Conservation (phyloP, 2,329 filamentous ascomycete genomes). For the Colletotrichum coccodes region DNA sequence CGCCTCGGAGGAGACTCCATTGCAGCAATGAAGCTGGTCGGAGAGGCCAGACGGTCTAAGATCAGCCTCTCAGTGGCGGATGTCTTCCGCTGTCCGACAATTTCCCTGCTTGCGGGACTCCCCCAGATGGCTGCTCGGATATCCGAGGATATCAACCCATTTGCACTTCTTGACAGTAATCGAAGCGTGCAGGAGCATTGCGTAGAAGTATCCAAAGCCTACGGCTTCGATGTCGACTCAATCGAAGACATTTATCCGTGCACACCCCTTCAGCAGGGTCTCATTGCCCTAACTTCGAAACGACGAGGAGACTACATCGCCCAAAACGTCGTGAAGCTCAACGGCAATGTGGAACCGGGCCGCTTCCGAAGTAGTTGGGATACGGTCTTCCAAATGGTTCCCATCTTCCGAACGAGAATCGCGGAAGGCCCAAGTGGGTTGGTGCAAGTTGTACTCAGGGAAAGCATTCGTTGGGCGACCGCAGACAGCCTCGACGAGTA, state of each 20-base stretch:
- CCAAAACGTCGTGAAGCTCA: conserved; percentile 26
- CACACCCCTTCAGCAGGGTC: conserved; percentile 9
- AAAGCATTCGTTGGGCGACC: neutral
- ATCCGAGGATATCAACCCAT: neutral
- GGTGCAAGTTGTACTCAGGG: neutral
- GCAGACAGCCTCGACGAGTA: neutral
- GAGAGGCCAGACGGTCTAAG: neutral
- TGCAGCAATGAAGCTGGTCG: conserved; percentile 36
- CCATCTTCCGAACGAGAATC: conserved; percentile 35
- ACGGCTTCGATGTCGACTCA: neutral
- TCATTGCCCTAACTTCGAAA: conserved; percentile 33
- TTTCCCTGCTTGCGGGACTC: conserved; percentile 1
- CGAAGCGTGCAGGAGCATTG: neutral
- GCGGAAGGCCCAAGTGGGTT: neutral
- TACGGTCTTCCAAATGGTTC: conserved; percentile 22
- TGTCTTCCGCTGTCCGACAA: neutral
- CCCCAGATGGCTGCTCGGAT: neutral
- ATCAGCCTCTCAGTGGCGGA: conserved; percentile 3
- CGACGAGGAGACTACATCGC: conserved; percentile 22
- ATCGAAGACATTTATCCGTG: conserved; percentile 11
- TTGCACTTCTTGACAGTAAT: neutral
- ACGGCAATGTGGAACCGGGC: neutral
- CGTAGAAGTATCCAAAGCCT: neutral
- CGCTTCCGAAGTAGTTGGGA: conserved; percentile 35
- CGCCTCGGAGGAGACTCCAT: conserved; percentile 38